Conservation (phyloP, 352 stramenopile species). For the Phytophthora pini region DNA sequence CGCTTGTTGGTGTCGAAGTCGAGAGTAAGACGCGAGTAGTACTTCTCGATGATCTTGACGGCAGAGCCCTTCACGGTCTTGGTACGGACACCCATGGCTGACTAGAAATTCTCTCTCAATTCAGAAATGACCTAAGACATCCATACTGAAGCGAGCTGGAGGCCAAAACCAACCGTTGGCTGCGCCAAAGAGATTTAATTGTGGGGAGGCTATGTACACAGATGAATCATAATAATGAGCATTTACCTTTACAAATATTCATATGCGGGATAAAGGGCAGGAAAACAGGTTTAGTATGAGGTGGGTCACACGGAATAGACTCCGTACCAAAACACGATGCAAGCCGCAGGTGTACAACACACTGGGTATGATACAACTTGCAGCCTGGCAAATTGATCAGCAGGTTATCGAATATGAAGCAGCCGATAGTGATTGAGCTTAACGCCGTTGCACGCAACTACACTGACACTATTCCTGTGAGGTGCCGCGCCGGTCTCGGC, state of each 20-base stretch:
- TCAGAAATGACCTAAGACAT: constrained; percentile 34
- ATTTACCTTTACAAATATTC: constrained; percentile 5
- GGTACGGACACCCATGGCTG: constrained; percentile 98
- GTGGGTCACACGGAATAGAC: constrained; percentile 20
- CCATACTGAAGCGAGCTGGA: neutral
- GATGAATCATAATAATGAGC: no score
- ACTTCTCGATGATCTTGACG: constrained; percentile 99
- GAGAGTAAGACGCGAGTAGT: constrained; percentile 99
- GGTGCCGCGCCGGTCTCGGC: constrained; percentile 9
- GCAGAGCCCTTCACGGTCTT: constrained; percentile 99
- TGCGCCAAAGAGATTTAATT: neutral
- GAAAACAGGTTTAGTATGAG: neutral
- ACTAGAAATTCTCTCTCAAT: constrained; percentile 49
- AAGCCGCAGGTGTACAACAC: neutral
- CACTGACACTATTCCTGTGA: constrained; percentile 29
- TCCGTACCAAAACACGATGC: constrained; percentile 20
- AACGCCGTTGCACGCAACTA: constrained; percentile 36
- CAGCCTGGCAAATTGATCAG: neutral
- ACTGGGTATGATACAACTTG: neutral
- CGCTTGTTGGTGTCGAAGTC: constrained; percentile 99
- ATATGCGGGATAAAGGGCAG: constrained; percentile 28
- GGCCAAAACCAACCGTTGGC: constrained; percentile 26
- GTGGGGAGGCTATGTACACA: constrained; percentile 1
- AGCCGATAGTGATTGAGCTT: constrained; percentile 20
- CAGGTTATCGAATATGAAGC: constrained; percentile 17